A percentile compares a stretch with the other conserved stretches of the same genome.
These are phyloP conservation scores for Magnolia officinalis DNA, from an alignment of 164 flowering plant species.

Conservation along the genomic window DNA sequence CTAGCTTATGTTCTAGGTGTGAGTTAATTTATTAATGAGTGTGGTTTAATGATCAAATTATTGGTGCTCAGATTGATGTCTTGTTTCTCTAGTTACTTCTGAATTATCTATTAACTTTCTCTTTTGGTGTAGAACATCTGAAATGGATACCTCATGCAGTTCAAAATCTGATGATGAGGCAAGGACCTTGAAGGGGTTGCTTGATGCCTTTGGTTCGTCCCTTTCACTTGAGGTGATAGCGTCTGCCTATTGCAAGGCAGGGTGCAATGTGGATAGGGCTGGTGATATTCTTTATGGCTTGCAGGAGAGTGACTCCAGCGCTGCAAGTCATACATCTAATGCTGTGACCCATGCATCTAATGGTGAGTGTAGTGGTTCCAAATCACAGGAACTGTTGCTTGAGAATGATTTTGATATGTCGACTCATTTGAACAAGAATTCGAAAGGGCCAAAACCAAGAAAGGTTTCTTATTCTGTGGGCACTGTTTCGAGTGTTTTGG, in stretches of 20 bases:
- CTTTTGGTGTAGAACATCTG: not conserved
- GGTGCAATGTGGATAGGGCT: constrained; percentile 36
- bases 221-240: constrained; percentile 50
- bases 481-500: constrained; percentile 44
- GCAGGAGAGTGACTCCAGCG: constrained; percentile 17
- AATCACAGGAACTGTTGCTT: constrained; percentile 7
- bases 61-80: not conserved
- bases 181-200: constrained; percentile 36
- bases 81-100: not conserved
- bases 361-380: constrained; percentile 10
- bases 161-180: constrained; percentile 25
- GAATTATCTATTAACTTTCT: not conserved
- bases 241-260: constrained; percentile 50
- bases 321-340: not conserved
- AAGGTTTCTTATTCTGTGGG: constrained; percentile 40
- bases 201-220: constrained; percentile 44
- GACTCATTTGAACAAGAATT: constrained; percentile 15
- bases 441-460: constrained; percentile 30
- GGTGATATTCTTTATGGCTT: constrained; percentile 36
- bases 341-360: constrained; percentile 5
- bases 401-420: constrained; percentile 14
- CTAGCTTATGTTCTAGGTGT: no score
- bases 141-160: constrained; percentile 9
- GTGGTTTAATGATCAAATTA: not conserved
- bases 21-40: no score